Base-by-base conservation (phyloP, 148 eudicot species). In the Vaccinium myrtillus region DNA sequence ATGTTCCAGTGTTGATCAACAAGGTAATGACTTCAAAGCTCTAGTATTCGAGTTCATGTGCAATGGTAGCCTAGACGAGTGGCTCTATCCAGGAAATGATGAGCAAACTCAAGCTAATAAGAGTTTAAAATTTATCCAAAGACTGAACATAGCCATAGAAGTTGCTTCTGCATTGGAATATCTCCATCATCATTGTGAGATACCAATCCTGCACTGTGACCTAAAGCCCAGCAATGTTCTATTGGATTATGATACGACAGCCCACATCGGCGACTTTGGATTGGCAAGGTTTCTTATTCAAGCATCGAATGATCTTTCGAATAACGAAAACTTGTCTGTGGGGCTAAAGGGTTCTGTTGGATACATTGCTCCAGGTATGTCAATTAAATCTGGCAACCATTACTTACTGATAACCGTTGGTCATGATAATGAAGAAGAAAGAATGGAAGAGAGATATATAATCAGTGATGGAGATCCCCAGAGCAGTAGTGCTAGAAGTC, bases 281-380 rank as follows among this genome's bases (percentile, higher is more conserved):
- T 77, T 84, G 73, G 75, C 86, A 14, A 84, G 46, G 11, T 84
- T 84, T 54, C 75, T 78, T 14, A 54, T 70, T 55, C 27, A 85
- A 14, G 48, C 46, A 25, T 49, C 43, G 13, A 48, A 63, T 21
- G 43, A 46, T 48, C 55, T 55, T 59, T 48, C 25, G 27, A 48
- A 79, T 6, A 43, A 4, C 23, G 25, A 63, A 65, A 78, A 8
- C 67, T 5, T 69, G 11, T 65, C 86, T 10, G 32, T 53, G 25
- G 77, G 53, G 81, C 77, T 84, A 36, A 84, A 84, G 58, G 86
- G 86, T 69, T 79, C 86, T 18, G 43, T 84, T 39, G 86, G 86
- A 79, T 84, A 84, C 54, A 71, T 79, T 54, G 78, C 83, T 53
- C 86, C 86, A 53, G 83, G 83, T 84, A 48, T 59, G 46, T 23